Conservation (phyloP, 441 rosid genomes). For the Gossypium gossypioides region DNA sequence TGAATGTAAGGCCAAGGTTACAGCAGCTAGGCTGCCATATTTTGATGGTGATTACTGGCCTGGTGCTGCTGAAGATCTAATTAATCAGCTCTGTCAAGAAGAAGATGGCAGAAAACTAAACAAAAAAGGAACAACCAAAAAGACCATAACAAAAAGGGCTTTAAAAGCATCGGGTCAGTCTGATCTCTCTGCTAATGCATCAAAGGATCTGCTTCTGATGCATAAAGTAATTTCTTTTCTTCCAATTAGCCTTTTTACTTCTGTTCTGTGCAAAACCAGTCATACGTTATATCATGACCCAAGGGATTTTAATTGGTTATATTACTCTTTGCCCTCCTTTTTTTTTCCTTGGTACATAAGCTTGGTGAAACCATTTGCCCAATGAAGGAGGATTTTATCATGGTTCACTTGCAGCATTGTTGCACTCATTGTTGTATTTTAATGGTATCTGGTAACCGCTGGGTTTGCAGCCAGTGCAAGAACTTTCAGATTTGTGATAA, state of each 20-base stretch:
- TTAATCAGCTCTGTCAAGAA: constrained; percentile 84
- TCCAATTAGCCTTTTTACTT: not conserved
- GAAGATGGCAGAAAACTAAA: constrained; percentile 89
- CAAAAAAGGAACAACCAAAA: constrained; percentile 82
- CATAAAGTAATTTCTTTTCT: constrained; percentile 53
- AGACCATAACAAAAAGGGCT: constrained; percentile 83
- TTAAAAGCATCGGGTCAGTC: constrained; percentile 93
- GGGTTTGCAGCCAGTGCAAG: too few relatives aligned
- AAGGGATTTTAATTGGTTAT: not conserved
- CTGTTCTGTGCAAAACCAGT: too few relatives aligned
- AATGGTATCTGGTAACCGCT: too few relatives aligned
- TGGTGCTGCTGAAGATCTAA: constrained; percentile 95
- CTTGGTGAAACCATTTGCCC: too few relatives aligned
- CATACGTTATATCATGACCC: not conserved
- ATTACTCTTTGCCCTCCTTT: not conserved
- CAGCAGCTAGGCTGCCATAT: constrained; percentile 98
- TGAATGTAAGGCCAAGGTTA: constrained; percentile 84
- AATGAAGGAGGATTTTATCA: too few relatives aligned
- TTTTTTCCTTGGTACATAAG: not conserved
- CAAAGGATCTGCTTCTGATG: constrained; percentile 92
- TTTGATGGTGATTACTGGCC: constrained; percentile 99
- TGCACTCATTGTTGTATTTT: too few relatives aligned
- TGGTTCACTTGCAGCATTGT: too few relatives aligned
- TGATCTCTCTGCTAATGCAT: constrained; percentile 86
- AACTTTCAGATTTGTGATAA: too few relatives aligned